Base-by-base conservation (phyloP, 2,329 filamentous ascomycete genomes). In the Monilinia polystroma region DNA sequence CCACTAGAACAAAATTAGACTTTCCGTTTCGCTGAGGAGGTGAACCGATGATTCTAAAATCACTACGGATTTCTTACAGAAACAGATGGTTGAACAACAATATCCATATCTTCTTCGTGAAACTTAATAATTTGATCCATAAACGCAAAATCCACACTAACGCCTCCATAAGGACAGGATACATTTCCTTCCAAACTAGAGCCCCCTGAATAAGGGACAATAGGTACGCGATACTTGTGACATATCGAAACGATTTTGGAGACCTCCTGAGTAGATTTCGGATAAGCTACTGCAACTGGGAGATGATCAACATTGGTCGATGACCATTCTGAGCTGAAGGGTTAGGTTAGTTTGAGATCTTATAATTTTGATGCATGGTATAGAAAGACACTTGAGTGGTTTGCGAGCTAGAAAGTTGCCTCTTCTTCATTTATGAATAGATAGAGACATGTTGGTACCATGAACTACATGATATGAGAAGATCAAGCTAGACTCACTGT, bases 171-270 rank as follows among this genome's bases (percentile, higher is more conserved):
- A 0, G 92, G 92, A 18, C 93, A 91, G 0, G 91, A 91, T 77
- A 96, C 96, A 76, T 97, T 95, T 18, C 90, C 93, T 77, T 97
- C 93, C 0, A 97, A 81, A 71, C 90, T 94, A 0, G 91, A 90
- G 18, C 93, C 93, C 3, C 92, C 93, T 0, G 91, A 95, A 75
- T 91, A 97, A 0, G 92, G 90, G 68, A 77, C 90, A 80, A 97
- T 90, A 1, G 93, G 93, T 64, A 97, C 85, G 20, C 84, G 87
- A 77, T 93, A 89, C 76, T 89, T 89, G 79, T 90, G 83, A 79
- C 93, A 97, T 65, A 93, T 82, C 70, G 88, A 82, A 2, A 84
- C 85, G 68, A 89, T 85, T 49, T 77, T 74, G 1, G 86, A 82
- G 29, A 89, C 87, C 68, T 89, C 82, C 66, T 83, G 80, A 1